Conservation (phyloP, 768 basidiomycete genomes). For the Bullera alba region DNA sequence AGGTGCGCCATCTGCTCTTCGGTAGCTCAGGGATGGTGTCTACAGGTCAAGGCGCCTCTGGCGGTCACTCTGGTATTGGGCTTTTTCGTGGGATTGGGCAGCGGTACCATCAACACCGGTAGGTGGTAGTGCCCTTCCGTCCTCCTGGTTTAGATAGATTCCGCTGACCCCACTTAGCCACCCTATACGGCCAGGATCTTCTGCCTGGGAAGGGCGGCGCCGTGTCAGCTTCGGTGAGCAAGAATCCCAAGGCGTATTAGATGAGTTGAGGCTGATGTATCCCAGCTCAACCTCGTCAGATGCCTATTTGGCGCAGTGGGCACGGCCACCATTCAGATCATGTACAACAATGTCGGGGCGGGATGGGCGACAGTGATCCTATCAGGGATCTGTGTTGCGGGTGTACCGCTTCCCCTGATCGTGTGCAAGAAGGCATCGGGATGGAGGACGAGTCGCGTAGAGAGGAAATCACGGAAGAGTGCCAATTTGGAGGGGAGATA, state of each 20-base stretch:
- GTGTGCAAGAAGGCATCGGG: constrained; percentile 19
- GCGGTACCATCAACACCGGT: constrained; percentile 24
- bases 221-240: constrained; percentile 42
- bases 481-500: too few relatives aligned
- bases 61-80: constrained; percentile 41
- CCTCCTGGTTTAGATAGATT: not conserved
- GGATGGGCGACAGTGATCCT: constrained; percentile 43
- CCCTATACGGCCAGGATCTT: constrained; percentile 44
- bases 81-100: constrained; percentile 41
- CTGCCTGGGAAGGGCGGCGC: constrained; percentile 42
- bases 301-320: constrained; percentile 42
- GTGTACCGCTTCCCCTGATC: constrained; percentile 26
- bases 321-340: constrained; percentile 30
- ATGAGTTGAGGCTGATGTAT: too few relatives aligned
- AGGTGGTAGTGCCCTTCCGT: not conserved
- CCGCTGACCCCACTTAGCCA: constrained; percentile 11
- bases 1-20: constrained; percentile 30
- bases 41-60: constrained; percentile 32
- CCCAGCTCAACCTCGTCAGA: constrained; percentile 42
- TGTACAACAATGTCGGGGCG: constrained; percentile 29
- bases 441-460: constrained; percentile 23
- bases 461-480: constrained; percentile 9
- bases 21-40: constrained; percentile 42
- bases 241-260: too few relatives aligned
- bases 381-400: constrained; percentile 24